These are phyloP conservation scores for Tulasnella sp. DNA, from an alignment of 768 basidiomycete genomes.

Conservation along the genomic window DNA sequence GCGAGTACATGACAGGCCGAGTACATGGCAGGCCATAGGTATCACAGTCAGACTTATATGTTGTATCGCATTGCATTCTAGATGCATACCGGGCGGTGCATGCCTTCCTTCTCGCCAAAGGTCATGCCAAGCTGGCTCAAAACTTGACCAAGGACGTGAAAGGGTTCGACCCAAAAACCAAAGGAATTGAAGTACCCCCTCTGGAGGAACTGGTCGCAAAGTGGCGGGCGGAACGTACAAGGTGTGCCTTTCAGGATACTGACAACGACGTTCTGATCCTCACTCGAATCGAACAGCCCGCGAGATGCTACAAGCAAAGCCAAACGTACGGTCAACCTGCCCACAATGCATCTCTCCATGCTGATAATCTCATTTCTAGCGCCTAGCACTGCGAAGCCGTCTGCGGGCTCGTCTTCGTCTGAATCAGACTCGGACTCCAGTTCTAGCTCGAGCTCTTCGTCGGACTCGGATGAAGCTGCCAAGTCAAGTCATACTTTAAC, in stretches of 20 bases:
- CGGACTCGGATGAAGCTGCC: conserved; percentile 10
- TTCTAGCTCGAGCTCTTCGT: conserved; percentile 34
- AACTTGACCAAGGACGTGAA: conserved; percentile 72
- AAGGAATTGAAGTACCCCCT: not conserved
- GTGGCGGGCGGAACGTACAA: not conserved
- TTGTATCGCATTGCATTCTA: conserved; percentile 35
- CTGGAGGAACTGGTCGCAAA: conserved; percentile 47
- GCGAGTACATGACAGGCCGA: not conserved
- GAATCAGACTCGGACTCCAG: conserved; percentile 18
- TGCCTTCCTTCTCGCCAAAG: conserved; percentile 61
- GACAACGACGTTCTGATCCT: not conserved
- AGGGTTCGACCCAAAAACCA: conserved; percentile 40
- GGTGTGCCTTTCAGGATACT: not conserved
- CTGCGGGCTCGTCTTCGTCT: conserved; percentile 6
- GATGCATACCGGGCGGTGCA: conserved; percentile 75
- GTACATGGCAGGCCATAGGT: too few species aligned
- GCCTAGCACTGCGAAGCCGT: not conserved
- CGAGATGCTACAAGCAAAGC: not conserved
- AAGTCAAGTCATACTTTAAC: conserved; percentile 9
- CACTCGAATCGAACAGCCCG: not conserved
- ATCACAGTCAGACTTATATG: not conserved
- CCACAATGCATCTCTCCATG: not conserved
- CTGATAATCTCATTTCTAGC: not conserved
- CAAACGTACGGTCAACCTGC: not conserved
- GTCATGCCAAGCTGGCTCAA: conserved; percentile 65